Evolutionary conservation across 1,139 yeast genomes (phyloP), one percentile per base, ranked within the genome.

Genomic region (Kodamaea ohmeri): DNA sequence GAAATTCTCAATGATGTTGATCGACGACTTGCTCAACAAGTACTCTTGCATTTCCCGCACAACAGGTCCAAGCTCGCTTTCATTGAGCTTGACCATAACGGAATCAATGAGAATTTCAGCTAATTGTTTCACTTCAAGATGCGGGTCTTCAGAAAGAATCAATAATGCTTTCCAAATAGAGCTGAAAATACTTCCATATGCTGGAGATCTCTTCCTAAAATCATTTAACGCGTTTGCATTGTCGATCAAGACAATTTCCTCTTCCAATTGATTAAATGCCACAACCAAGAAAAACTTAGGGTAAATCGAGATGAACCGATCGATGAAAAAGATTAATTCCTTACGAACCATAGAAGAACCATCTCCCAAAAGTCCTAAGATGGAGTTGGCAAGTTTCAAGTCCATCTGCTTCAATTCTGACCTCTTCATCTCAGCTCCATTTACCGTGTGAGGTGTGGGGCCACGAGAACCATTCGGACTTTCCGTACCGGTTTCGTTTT

Each of bases 341-440:
- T 88, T 82, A 40, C 98, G 69, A 1, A 92, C 97, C 53, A 92
- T 65, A 0, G 95, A 78, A 0, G 96, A 86, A 0, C 96, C 97
- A 61, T 92, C 98, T 30, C 86, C 84, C 6, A 87, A 60, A 28
- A 76, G 52, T 20, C 67, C 60, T 20, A 77, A 54, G 2, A 76
- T 63, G 2, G 71, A 66, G 40, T 71, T 70, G 5, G 81, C 81
- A 14, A 77, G 56, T 42, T 68, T 68, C 39, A 76, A 58, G 46
- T 77, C 82, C 50, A 75, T 80, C 44, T 73, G 78, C 43, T 71
- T 69, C 28, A 76, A 56, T 44, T 76, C 82, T 39, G 73, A 75
- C 44, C 55, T 61, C 31, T 56, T 44, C 34, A 50, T 39, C 19
- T 55, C 61, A 2, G 47, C 35, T 8, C 42, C 28, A 15, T 41